phyloP scores from a whole-genome alignment of 139 green algal species.

The Deuterostichococcus epilithicus region DNA sequence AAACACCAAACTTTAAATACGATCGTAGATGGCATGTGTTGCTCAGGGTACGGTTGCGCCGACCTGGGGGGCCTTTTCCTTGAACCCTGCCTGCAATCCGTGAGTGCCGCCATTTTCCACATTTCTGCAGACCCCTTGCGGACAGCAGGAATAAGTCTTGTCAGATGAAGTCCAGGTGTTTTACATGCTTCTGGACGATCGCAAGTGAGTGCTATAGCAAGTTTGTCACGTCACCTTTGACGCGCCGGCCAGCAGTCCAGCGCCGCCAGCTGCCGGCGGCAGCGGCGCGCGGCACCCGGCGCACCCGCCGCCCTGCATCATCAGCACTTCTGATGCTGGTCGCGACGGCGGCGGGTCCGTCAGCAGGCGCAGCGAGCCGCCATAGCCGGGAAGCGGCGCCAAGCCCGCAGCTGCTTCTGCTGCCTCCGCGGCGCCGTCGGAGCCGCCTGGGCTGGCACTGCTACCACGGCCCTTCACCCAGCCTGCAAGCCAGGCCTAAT shows the following conservation, averaged over 20 bases:
- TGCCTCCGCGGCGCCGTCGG: not conserved
- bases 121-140: too few species aligned
- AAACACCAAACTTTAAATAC: too few species aligned
- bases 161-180: too few species aligned
- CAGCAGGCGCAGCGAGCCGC: conserved; percentile 9
- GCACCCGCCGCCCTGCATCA: conserved; percentile 1
- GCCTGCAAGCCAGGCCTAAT: not conserved
- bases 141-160: too few species aligned
- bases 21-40: too few species aligned
- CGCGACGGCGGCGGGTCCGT: not conserved
- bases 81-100: too few species aligned
- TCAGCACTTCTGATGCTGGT: not conserved
- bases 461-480: not conserved
- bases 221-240: not conserved
- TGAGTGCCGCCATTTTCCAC: too few species aligned
- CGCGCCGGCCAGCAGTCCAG: not conserved
- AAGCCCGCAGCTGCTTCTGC: not conserved
- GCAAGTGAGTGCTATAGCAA: too few species aligned
- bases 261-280: not conserved
- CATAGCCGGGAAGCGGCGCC: not conserved
- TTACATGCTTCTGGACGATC: too few species aligned
- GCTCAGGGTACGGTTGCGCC: too few species aligned
- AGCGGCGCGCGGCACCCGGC: not conserved
- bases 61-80: too few species aligned
- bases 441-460: not conserved